These are phyloP conservation scores for Rhodomyrtus tomentosa DNA, from an alignment of 345 rosid genomes.

Conservation along the genomic window DNA sequence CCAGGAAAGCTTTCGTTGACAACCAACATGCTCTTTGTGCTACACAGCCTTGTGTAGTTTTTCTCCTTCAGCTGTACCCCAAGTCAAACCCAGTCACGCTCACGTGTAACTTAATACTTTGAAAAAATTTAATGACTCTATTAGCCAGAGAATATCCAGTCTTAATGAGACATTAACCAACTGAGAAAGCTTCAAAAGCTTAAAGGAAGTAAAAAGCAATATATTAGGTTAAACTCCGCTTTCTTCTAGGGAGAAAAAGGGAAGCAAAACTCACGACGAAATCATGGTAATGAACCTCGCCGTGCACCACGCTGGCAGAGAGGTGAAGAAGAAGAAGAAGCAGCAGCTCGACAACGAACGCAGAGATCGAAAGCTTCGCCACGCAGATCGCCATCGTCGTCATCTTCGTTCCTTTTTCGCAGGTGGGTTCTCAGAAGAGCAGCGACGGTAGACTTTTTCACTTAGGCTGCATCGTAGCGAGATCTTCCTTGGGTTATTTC, in stretches of 20 bases:
- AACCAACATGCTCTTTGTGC: background rate
- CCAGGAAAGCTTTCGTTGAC: background rate
- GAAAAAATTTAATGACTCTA: no score
- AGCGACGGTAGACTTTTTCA: background rate
- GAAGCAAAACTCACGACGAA: background rate
- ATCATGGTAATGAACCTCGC: background rate
- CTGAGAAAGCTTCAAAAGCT: background rate
- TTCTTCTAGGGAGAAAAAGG: background rate
- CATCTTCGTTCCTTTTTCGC: background rate
- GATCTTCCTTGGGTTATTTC: background rate
- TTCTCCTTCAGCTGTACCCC: background rate
- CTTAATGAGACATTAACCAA: background rate
- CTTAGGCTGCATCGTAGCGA: background rate
- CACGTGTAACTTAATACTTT: no score
- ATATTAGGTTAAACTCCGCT: background rate
- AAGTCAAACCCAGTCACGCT: no score
- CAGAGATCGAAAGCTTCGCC: background rate
- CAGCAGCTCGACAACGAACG: background rate
- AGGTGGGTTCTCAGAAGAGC: background rate
- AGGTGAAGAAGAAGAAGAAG: no score
- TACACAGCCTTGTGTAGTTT: background rate
- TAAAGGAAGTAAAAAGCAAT: background rate
- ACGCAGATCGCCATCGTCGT: background rate
- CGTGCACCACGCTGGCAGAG: background rate
- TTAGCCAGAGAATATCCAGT: no score